Evolutionary conservation across 148 eudicot genomes (phyloP), one percentile per base, ranked within the genome.

Genomic region (Rheum nobile): DNA sequence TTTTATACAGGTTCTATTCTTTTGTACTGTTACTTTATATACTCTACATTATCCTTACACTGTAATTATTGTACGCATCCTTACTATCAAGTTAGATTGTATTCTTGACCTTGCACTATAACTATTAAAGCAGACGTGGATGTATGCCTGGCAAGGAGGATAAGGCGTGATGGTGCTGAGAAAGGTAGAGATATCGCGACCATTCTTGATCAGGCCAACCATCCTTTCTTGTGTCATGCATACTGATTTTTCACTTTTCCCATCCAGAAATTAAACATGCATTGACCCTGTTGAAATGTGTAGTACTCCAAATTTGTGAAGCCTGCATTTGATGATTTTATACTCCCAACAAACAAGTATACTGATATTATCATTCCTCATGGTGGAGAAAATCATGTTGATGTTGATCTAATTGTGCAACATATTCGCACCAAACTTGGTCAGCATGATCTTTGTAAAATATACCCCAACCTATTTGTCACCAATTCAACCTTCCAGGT

Each of bases 291-390:
- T 26, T 77, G 73, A 38, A 72, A 72, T 79, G 48, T 83, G 86
- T 93, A 94, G 98, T 94, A 94, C 78, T 91, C 98, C 63, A 94
- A 84, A 61, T 94, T 94, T 80, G 98, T 94, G 86, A 94, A 94
- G 84, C 91, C 98, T 76, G 97, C 98, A 72, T 94, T 94, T 81
- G 98, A 94, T 83, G 96, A 91, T 80, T 94, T 94, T 83, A 91
- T 94, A 81, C 96, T 91, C 80, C 98, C 98, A 73, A 89, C 96
- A 67, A 94, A 94, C 79, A 94, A 91, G 85, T 91, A 88, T 80
- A 97, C 97, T 67, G 98, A 94, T 80, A 87, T 94, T 31, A 94
- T 94, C 72, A 94, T 94, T 78, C 98, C 98, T 35, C 97, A 97
- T 65, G 98, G 98, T 57, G 98, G 97, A 34, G 98, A 94, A 86